Base-by-base conservation (phyloP, 176 grass and related monocot genomes). In the Hyparrhenia diplandra region DNA sequence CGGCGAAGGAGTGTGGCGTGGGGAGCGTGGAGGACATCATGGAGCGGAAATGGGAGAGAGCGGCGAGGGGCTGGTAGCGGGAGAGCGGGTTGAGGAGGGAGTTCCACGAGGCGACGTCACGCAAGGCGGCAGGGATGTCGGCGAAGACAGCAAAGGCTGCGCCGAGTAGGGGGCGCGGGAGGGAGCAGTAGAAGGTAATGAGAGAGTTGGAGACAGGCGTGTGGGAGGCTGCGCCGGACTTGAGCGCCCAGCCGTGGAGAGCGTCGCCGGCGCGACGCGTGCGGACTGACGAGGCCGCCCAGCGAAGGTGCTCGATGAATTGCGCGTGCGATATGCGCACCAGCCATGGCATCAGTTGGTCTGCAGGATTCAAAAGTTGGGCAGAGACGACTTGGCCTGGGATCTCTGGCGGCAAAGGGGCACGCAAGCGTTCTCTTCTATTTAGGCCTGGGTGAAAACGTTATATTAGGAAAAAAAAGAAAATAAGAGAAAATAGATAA, bases 1-100 rank as follows among this genome's bases (percentile, higher is more conserved):
- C 92, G 0, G 87, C 80, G 11, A 91, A 92, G 27, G 92, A 87
- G 62, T 91, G 86, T 31, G 82, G 68, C 14, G 90, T 84, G 34
- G 93, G 90, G 55, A 90, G 82, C 71, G 35, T 29, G 8, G 84
- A 82, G 16, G 64, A 72, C 13, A 89, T 72, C 93, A 95, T 95
- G 52, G 67, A 60, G 51, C 82, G 61, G 75, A 92, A 95, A 58
- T 80, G 85, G 12, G 68, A 43, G 67, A 89, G 60, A 21, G 84
- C 89, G 42, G 64, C 23, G 42, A 68, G 28, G 1, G 93, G 76
- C 5, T 58, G 45, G 65, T 75, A 45, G 32, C 84, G 79, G 24
- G 93, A 87, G 74, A 86, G 79, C 20, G 85, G 73, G 42, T 95
- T 92, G 87, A 95, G 84, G 74, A 95, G 87, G 82, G 81, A 92